Conservation (phyloP, 371 early-diverging fungal genomes). For the Mucor racemosus region DNA sequence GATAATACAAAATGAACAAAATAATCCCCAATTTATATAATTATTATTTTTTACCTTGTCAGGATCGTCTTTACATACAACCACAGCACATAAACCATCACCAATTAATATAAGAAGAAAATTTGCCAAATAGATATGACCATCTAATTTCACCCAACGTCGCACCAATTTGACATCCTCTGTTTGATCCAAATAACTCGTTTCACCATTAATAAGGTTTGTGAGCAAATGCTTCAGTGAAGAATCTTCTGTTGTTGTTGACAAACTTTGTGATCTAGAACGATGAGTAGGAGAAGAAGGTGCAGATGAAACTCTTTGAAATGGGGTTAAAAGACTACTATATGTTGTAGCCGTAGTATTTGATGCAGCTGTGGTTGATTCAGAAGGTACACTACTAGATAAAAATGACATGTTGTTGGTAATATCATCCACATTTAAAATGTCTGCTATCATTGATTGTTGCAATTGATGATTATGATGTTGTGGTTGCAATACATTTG, state of each 20-base stretch:
- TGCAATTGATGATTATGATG: slow-evolving; percentile 3
- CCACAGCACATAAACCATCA: slow-evolving; percentile 35
- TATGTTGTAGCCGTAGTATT: neutral
- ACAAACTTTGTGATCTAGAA: slow-evolving; percentile 33
- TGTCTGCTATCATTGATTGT: slow-evolving; percentile 17
- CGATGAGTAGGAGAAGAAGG: slow-evolving; percentile 39
- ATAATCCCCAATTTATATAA: neutral
- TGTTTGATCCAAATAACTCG: slow-evolving; percentile 27
- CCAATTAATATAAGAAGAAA: slow-evolving; percentile 25
- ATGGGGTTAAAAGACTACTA: neutral
- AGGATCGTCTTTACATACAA: slow-evolving; percentile 39
- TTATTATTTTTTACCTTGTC: slow-evolving; percentile 12
- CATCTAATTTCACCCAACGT: slow-evolving; percentile 38
- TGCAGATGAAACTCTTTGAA: slow-evolving; percentile 23
- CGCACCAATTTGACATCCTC: slow-evolving; percentile 39
- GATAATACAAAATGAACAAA: neutral
- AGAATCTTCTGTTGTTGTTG: slow-evolving; percentile 21
- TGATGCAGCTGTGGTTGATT: slow-evolving; percentile 14
- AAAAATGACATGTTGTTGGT: slow-evolving; percentile 11
- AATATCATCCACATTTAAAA: slow-evolving; percentile 16
- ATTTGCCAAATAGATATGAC: slow-evolving; percentile 25
- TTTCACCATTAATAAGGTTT: slow-evolving; percentile 32
- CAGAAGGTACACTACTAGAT: slow-evolving; percentile 44
- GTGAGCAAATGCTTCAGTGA: slow-evolving; percentile 32
- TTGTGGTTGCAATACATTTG: slow-evolving; percentile 18